Base-by-base conservation (phyloP, 176 grass and related monocot genomes). In the Aegilops umbellulata region DNA sequence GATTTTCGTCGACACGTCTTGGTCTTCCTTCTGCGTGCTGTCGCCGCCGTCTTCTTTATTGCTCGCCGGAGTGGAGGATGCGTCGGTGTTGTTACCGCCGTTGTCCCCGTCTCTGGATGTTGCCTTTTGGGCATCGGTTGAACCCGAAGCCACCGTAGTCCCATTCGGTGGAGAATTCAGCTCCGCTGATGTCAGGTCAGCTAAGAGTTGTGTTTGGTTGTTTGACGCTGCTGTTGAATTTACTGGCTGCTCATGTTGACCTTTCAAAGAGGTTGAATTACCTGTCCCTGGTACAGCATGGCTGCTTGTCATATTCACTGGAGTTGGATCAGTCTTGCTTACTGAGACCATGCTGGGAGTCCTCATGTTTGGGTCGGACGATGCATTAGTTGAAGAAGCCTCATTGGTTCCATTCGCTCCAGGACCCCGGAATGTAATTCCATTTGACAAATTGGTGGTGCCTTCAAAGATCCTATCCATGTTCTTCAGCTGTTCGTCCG, bases 401-500 rank as follows among this genome's bases (percentile, higher is more conserved):
- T 16, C 36, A 19, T 75, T 78, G 38, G 76, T 88, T 65, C 44
- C 86, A 58, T 82, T 86, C 12, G 32, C 57, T 34, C 49, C 60
- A 68, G 49, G 64, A 22, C 17, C 69, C 73, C 6, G 73, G 31
- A 93, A 61, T 46, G 73, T 29, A 76, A 91, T 65, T 78, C 79
- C 91, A 69, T 84, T 84, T 16, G 89, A 81, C 2, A 84, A 75
- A 82, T 91, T 89, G 49, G 84, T 64, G 24, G 75, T 82, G 49
- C 86, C 89, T 87, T 80, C 86, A 81, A 87, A 86, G 84, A 87
- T 87, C 65, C 30, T 95, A 38, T 90, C 92, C 74, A 91, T 87
- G 81, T 63, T 93, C 29, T 88, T 94, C 47, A 93, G 49, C 30
- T 95, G 89, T 66, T 97, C 92, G 20, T 97, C 95, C 20, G 84